Evolutionary conservation across 805 yeast species (phyloP), one percentile per base, ranked within the genome.

Genomic region (Schizosaccharomyces pombe): DNA sequence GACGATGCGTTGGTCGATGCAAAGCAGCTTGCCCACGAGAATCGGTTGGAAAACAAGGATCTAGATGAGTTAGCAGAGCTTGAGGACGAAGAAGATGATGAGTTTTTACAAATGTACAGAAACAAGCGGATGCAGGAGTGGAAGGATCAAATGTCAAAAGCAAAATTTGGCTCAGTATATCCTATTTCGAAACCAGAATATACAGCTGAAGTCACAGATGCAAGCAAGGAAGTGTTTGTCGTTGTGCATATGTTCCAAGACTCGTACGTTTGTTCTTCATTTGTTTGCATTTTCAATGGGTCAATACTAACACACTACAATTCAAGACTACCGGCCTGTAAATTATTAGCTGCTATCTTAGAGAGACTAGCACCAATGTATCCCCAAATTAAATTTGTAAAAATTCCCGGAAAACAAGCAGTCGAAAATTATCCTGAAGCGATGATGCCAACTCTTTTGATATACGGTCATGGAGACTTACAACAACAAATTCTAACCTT

Each of bases 1-100:
- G 97, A 91, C 64, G 87, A 81, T 60, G 94, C 93, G 2, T 66
- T 87, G 49, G 86, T 82, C 31, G 93, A 84, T 55, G 95, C 94
- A 0, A 73, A 85, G 12, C 73, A 72, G 54, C 74, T 72, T 55
- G 94, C 85, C 62, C 87, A 85, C 64, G 93, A 80, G 9, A 24
- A 30, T 24, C 70, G 96, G 56, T 71, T 87, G 28, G 95, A 85
- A 58, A 76, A 74, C 58, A 78, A 57, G 5, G 59, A 57, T 11
- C 62, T 89, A 28, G 85, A 82, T 37, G 96, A 86, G 63, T 70
- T 91, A 52, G 94, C 82, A 55, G 95, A 74, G 47, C 96, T 89
- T 64, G 94, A 85, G 47, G 96, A 89, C 62, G 93, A 85, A 60
- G 96, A 86, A 60, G 96, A 85, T 55, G 71, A 68, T 57, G 72